These are phyloP conservation scores for Pichia sp. DNA, from an alignment of 1,139 yeast genomes.

Conservation along the genomic window DNA sequence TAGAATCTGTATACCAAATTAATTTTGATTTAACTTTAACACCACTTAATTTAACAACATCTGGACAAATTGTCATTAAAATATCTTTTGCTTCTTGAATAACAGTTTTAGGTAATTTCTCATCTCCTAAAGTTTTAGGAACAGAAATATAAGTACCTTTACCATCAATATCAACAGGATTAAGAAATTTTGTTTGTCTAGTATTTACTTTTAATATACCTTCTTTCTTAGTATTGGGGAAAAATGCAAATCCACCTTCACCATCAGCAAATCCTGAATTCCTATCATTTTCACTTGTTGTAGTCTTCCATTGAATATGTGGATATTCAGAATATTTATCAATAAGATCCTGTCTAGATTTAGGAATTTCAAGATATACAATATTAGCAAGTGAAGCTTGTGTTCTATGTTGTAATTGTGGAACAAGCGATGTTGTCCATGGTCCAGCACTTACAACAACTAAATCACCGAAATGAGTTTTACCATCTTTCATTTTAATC, in stretches of 20 bases:
- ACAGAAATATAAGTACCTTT: slow-evolving; percentile 10
- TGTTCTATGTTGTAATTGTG: slow-evolving; percentile 8
- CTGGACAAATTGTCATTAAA: slow-evolving; percentile 11
- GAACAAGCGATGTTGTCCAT: slow-evolving; percentile 32
- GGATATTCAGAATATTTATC: slow-evolving; percentile 24
- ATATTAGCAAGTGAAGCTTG: slow-evolving; percentile 20
- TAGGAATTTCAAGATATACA: slow-evolving; percentile 24
- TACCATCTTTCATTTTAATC: slow-evolving; percentile 29
- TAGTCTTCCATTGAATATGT: slow-evolving; percentile 15
- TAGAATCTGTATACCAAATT: slow-evolving; percentile 28
- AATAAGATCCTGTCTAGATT: slow-evolving; percentile 25
- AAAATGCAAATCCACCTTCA: slow-evolving; percentile 8
- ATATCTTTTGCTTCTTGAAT: slow-evolving; percentile 14
- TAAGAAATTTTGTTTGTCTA: slow-evolving; percentile 16
- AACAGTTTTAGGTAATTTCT: slow-evolving; percentile 12
- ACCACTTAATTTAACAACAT: slow-evolving; percentile 15
- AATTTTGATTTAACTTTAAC: slow-evolving; percentile 13
- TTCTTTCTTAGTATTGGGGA: slow-evolving; percentile 16
- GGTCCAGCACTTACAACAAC: slow-evolving; percentile 35
- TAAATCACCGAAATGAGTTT: slow-evolving; percentile 27
- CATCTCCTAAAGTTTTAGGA: slow-evolving; percentile 10
- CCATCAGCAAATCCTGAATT: neutral
- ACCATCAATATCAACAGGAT: slow-evolving; percentile 13
- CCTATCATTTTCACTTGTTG: slow-evolving; percentile 10
- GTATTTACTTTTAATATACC: slow-evolving; percentile 15